Evolutionary conservation across 768 basidiomycete species (phyloP), one percentile per base, ranked within the genome.

Genomic region (Boletus huronensis): DNA sequence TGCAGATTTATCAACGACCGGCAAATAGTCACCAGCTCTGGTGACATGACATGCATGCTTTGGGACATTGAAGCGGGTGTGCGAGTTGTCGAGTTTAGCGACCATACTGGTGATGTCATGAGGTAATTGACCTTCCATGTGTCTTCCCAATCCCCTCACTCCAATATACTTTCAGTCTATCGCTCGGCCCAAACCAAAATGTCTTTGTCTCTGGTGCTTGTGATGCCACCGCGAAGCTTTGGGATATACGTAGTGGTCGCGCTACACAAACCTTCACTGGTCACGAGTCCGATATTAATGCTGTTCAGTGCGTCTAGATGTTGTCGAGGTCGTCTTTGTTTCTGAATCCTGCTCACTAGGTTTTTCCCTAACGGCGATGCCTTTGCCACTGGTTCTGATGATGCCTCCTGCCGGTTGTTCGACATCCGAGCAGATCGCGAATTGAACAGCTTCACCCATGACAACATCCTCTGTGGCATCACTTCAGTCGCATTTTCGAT

Each of bases 281-380:
- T 26, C 96, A 99, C 66, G 96, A 98, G 72, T 94, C 93, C 31
- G 96, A 99, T 70, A 98, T 99, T 75, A 99, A 99, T 74, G 96
- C 97, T 53, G 97, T 99, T 46, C 88, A 90, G 96, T 98, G 68
- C 66, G 93, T 83, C 41, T 50, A 48, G 51, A 54, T 43, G 48
- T 48, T 50, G 13, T 26, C 14, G 3, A 11, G 17, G 19, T 58
- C 19, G 52, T 47, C 31, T 25, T 35, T 44, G 8, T 19, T 55
- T 48, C 47, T 54, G 49, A 64, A 35, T 38, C 38, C 16, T 51
- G 9, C 61, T 40, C 48, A 53, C 55, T 58, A 98, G 95, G 68
- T 99, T 98, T 76, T 99, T 98, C 91, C 96, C 96, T 36, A 98
- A 98, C 65, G 96, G 96, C 57, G 95, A 99, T 72, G 96, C 97